These are phyloP conservation scores for Avena eriantha DNA, from an alignment of 176 grass and related monocot genomes.

Conservation along the genomic window DNA sequence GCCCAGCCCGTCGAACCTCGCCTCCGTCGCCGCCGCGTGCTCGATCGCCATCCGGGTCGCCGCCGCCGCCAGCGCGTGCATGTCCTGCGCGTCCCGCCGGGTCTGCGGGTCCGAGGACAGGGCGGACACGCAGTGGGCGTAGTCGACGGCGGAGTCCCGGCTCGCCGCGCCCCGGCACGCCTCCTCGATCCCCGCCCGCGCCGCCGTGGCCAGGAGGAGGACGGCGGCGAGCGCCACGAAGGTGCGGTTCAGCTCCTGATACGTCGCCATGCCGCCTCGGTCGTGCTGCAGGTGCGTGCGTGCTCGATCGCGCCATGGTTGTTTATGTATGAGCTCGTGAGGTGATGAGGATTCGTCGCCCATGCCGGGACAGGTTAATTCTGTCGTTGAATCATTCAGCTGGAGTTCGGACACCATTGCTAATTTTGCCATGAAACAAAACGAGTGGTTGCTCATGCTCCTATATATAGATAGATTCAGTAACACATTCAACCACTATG, in stretches of 20 bases:
- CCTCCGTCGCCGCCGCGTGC: slow-evolving; percentile 50
- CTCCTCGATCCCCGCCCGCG: slow-evolving; percentile 33
- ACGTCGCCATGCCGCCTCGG: not conserved
- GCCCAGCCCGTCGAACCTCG: slow-evolving; percentile 42
- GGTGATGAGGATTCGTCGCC: not conserved
- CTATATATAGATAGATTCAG: slow-evolving; percentile 7
- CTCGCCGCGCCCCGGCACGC: slow-evolving; percentile 42
- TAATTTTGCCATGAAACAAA: not conserved
- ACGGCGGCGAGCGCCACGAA: not conserved
- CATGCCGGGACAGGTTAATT: not conserved
- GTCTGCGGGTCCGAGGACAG: slow-evolving; percentile 32
- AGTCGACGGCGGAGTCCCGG: not conserved
- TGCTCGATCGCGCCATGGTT: not conserved
- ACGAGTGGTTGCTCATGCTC: not conserved
- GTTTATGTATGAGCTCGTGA: slow-evolving; percentile 2
- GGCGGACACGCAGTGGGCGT: slow-evolving; percentile 49
- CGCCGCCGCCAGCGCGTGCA: slow-evolving; percentile 39
- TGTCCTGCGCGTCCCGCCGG: slow-evolving; percentile 27
- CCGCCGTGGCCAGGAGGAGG: slow-evolving; percentile 8
- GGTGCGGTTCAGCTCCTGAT: not conserved
- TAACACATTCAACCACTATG: not conserved
- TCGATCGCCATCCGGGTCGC: slow-evolving; percentile 47
- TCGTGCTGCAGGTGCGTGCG: not conserved
- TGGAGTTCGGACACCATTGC: not conserved
- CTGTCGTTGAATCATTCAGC: slow-evolving; percentile 5